Conservation (phyloP, 768 basidiomycete species). For the Tylopilus cervinicoccineus region DNA sequence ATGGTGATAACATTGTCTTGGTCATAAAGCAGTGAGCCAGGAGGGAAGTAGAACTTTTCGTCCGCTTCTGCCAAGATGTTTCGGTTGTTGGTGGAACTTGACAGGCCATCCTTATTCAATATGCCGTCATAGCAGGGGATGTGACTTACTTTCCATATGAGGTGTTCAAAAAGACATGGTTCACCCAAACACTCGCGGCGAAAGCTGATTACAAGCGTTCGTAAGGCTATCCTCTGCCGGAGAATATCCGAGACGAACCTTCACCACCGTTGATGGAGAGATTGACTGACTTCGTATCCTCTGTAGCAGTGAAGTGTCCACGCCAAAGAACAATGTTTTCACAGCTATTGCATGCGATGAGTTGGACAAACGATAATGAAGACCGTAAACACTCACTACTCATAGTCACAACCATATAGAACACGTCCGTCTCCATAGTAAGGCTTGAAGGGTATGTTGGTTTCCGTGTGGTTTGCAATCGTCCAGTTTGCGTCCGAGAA, state of each 20-base stretch:
- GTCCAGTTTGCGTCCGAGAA: constrained; percentile 69
- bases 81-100: constrained; percentile 59
- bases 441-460: constrained; percentile 68
- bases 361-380: constrained; percentile 5
- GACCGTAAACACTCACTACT: constrained; percentile 50
- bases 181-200: constrained; percentile 80
- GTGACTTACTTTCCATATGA: constrained; percentile 66
- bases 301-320: constrained; percentile 69
- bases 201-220: constrained; percentile 43
- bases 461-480: constrained; percentile 64
- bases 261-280: constrained; percentile 79
- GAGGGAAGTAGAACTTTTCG: constrained; percentile 59
- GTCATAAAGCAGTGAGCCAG: constrained; percentile 45
- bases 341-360: constrained; percentile 44
- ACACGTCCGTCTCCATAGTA: constrained; percentile 71
- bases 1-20: constrained; percentile 75
- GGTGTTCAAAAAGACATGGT: constrained; percentile 65
- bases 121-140: background rate
- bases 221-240: background rate
- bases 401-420: constrained; percentile 86
- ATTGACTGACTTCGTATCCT: constrained; percentile 59
- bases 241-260: constrained; percentile 38
- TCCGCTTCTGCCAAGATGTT: constrained; percentile 65
- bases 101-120: background rate
- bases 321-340: constrained; percentile 81